phyloP scores from a whole-genome alignment of 2,329 filamentous ascomycete genomes.

The Zymoseptoria brevis region DNA sequence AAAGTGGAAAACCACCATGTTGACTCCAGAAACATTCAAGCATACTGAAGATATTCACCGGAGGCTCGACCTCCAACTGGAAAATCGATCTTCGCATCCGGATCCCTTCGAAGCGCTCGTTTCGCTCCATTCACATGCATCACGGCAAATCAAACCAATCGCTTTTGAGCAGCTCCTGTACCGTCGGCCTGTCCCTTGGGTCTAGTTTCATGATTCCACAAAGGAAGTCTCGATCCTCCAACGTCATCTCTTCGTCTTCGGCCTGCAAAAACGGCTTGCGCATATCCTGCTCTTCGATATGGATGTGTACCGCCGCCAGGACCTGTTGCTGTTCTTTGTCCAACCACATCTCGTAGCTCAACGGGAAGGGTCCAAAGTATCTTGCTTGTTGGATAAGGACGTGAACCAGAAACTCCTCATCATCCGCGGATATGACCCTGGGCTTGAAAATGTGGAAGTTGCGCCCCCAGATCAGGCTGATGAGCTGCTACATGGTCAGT shows the following conservation, averaged over 20 bases:
- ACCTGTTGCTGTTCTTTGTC: constrained; percentile 13
- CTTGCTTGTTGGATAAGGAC: constrained; percentile 21
- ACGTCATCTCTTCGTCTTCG: constrained; percentile 25
- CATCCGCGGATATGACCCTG: constrained; percentile 11
- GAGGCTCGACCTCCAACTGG: too few species aligned
- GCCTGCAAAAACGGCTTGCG: constrained; percentile 21
- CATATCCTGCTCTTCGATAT: constrained; percentile 8
- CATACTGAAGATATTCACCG: not conserved
- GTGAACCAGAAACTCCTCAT: constrained; percentile 20
- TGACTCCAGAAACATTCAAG: not conserved
- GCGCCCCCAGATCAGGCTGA: constrained; percentile 25
- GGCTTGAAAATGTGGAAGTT: constrained; percentile 24
- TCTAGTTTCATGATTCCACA: constrained; percentile 39
- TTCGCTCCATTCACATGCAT: constrained; percentile 1
- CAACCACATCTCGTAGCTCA: constrained; percentile 18
- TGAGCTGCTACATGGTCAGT: constrained; percentile 17
- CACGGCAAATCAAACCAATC: constrained; percentile 28
- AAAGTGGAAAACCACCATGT: too few species aligned
- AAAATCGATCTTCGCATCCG: too few species aligned
- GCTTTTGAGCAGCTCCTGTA: constrained; percentile 32
- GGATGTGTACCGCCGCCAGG: constrained; percentile 9
- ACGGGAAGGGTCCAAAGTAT: constrained; percentile 25
- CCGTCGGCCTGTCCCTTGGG: constrained; percentile 36
- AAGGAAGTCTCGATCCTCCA: constrained; percentile 31
- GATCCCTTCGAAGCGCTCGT: too few species aligned